Evolutionary conservation across 164 flowering plant species (phyloP), one percentile per base, ranked within the genome.

Genomic region (Taxillus chinensis): DNA sequence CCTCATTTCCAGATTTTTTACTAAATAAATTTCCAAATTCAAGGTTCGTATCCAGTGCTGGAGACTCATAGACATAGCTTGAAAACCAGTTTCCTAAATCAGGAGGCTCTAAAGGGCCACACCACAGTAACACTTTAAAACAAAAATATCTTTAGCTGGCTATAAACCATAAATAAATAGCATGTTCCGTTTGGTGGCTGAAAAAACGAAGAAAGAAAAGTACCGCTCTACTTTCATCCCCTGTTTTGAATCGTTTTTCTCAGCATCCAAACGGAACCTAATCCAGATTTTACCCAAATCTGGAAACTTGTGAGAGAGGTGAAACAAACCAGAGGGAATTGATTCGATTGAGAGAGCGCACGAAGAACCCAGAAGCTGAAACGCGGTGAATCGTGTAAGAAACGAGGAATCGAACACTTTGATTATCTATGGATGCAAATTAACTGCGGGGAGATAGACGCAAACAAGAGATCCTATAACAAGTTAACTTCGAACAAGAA

Each of bases 321-420:
- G n/a, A 59, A 3, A 15, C 62, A 27, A 42, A 68, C 71, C 71
- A 49, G 71, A 63, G 45, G 50, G 60, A n/a, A 63, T 0, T 27
- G 27, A 27, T 27, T 27, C 27, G 27, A 27, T 39, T 5, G 65
- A 45, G n/a, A 45, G 17, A 12, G 60, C 45, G 61, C 7, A 5
- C 16, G 61, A 39, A 12, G 63, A 63, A 48, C 41, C 68, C 14
- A 17, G 16, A 57, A 45, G 38, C 71, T 63, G 37, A 8, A 43
- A 52, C 2, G 2, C 0, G 64, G 5, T 5, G 38, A 68, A 43
- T 14, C 10, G 10, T 17, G 13, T 13, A 9, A 43, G 38, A 42
- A 41, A 43, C 27, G 15, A 45, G 3, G 10, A 12, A 43, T 59
- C 11, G 9, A 13, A 14, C 17, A 17, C 50, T 59, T 27, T 9